Evolutionary conservation across 2,329 filamentous ascomycete genomes (phyloP).

Genomic region (Botrytis byssoidea): DNA sequence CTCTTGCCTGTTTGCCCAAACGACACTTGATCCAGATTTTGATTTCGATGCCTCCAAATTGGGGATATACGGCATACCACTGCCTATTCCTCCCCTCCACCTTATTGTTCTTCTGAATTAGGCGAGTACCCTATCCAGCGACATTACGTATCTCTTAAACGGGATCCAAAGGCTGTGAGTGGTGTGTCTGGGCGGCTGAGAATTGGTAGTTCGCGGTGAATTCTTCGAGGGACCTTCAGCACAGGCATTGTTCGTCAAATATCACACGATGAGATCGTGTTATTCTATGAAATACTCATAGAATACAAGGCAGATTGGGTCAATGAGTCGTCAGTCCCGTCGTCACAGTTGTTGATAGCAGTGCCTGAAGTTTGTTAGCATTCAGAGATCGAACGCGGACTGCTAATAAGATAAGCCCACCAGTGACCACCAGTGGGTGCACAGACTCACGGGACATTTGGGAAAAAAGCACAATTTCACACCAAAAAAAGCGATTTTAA

Average conservation of each 20-base stretch:
- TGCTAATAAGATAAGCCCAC: neutral
- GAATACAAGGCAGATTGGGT: neutral
- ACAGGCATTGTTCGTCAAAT: neutral
- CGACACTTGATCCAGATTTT: neutral
- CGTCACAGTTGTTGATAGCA: neutral
- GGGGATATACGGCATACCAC: neutral
- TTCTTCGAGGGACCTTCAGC: no score
- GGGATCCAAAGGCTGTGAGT: neutral
- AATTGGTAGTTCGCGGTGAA: no score
- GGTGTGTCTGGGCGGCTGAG: no score
- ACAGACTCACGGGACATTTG: no score
- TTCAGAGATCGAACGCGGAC: no score
- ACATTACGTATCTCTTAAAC: neutral
- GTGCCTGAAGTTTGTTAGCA: no score
- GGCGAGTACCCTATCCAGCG: no score
- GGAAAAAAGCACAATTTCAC: no score
- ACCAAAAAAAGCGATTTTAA: no score
- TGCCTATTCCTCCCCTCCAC: no score
- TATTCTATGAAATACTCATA: neutral
- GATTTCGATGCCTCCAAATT: neutral
- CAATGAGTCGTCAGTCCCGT: neutral
- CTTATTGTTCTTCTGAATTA: neutral
- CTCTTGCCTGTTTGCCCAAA: no score
- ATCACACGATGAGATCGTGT: fast-evolving
- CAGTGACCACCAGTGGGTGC: no score